Percentiles rank a stretch among this genome's conserved stretches.
Evolutionary conservation across 2,329 filamentous ascomycete species (phyloP).

Genomic region (Aspergillus sp.): DNA sequence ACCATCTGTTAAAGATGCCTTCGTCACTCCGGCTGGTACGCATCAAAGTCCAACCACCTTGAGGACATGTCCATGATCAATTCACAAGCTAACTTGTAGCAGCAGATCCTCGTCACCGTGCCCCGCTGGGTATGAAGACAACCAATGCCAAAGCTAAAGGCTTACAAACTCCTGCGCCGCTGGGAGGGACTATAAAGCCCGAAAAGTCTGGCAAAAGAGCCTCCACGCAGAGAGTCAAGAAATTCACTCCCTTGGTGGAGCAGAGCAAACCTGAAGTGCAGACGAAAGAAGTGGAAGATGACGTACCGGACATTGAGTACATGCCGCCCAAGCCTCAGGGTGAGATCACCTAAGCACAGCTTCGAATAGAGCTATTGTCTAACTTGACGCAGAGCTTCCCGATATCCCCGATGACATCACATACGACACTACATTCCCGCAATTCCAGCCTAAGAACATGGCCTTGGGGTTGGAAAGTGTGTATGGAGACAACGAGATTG

Average conservation of each 20-base stretch:
- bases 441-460: conserved; percentile 54
- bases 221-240: conserved; percentile 60
- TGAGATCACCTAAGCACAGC: conserved; percentile 23
- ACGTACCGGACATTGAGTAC: conserved; percentile 80
- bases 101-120: conserved; percentile 65
- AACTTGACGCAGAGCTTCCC: conserved; percentile 36
- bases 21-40: conserved; percentile 79
- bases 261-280: conserved; percentile 48
- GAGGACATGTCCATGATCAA: neutral
- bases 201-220: conserved; percentile 63
- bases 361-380: neutral
- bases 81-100: conserved; percentile 5
- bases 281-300: conserved; percentile 45
- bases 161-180: conserved; percentile 64
- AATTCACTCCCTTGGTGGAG: conserved; percentile 50
- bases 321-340: conserved; percentile 70
- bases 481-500: conserved; percentile 47
- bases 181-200: conserved; percentile 56
- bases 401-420: conserved; percentile 45
- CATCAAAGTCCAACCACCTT: neutral
- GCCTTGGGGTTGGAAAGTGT: conserved; percentile 51
- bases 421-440: conserved; percentile 50
- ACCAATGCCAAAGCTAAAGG: conserved; percentile 83
- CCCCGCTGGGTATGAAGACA: conserved; percentile 88
- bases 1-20: conserved; percentile 57